These are phyloP conservation scores for Agrocybe pediades DNA, from an alignment of 768 basidiomycete species.

Conservation along the genomic window DNA sequence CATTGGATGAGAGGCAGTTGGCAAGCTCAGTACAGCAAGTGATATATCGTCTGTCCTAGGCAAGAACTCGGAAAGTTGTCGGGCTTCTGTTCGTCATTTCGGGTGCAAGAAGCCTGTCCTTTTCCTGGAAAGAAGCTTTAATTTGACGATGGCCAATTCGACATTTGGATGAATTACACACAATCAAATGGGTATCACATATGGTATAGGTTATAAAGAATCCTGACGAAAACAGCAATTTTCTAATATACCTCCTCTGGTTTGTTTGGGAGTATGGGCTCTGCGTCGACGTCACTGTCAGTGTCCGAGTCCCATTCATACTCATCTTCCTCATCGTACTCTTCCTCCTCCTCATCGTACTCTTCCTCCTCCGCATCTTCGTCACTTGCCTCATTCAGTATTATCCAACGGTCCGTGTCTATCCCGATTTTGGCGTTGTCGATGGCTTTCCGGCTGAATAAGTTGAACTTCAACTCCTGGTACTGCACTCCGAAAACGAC, in stretches of 20 bases:
- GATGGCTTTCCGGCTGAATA: not conserved
- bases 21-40: not conserved
- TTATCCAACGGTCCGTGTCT: not conserved
- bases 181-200: no score
- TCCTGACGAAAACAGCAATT: no score
- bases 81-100: conserved; percentile 1
- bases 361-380: not conserved
- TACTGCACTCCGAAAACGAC: not conserved
- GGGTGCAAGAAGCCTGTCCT: not conserved
- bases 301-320: not conserved
- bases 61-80: conserved; percentile 8
- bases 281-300: no score
- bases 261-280: no score
- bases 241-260: no score
- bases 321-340: not conserved
- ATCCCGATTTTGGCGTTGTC: not conserved
- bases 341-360: not conserved
- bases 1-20: no score
- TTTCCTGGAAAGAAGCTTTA: not conserved
- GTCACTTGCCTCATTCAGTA: not conserved
- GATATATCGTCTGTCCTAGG: not conserved
- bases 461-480: not conserved
- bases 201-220: no score
- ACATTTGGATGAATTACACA: not conserved
- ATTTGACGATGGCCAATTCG: not conserved